phyloP scores from a whole-genome alignment of 257 asterid species.

The Cinchona pubescens region DNA sequence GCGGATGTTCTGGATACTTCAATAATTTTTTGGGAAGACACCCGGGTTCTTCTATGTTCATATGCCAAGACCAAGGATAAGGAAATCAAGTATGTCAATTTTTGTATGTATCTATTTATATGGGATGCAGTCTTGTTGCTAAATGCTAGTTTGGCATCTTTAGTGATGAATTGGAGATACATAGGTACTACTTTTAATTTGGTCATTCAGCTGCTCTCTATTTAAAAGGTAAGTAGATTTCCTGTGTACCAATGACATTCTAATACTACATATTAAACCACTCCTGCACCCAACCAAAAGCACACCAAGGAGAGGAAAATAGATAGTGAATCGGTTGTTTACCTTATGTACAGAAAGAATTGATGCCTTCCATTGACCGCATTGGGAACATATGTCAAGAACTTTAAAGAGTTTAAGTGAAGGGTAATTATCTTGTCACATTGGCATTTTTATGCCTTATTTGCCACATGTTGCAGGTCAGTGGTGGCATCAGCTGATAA shows the following conservation, averaged over 20 bases:
- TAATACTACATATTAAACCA: background rate
- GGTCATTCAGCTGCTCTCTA: constrained; percentile 65
- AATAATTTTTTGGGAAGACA: constrained; percentile 90
- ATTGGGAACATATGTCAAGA: constrained; percentile 78
- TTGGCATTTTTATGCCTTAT: constrained; percentile 10
- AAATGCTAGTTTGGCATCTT: constrained; percentile 28
- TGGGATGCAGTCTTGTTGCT: constrained; percentile 5
- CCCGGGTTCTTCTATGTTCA: constrained; percentile 86
- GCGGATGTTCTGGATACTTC: constrained; percentile 68
- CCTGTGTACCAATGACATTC: background rate
- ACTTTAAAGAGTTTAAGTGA: constrained; percentile 65
- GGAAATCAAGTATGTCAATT: constrained; percentile 52
- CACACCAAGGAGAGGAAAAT: background rate
- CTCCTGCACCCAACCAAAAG: background rate
- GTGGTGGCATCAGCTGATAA: constrained; percentile 39
- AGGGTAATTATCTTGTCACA: constrained; percentile 45
- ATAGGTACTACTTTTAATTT: constrained; percentile 71
- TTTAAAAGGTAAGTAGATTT: constrained; percentile 65
- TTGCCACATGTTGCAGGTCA: constrained; percentile 37
- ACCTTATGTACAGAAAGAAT: constrained; percentile 55
- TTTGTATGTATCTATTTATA: background rate
- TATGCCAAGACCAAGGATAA: constrained; percentile 65
- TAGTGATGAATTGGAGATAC: constrained; percentile 83
- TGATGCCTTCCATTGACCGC: constrained; percentile 73
- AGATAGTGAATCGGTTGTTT: background rate